Evolutionary conservation across 208 protist species (phyloP).

Genomic region (Trypanosomatidae sp.): DNA sequence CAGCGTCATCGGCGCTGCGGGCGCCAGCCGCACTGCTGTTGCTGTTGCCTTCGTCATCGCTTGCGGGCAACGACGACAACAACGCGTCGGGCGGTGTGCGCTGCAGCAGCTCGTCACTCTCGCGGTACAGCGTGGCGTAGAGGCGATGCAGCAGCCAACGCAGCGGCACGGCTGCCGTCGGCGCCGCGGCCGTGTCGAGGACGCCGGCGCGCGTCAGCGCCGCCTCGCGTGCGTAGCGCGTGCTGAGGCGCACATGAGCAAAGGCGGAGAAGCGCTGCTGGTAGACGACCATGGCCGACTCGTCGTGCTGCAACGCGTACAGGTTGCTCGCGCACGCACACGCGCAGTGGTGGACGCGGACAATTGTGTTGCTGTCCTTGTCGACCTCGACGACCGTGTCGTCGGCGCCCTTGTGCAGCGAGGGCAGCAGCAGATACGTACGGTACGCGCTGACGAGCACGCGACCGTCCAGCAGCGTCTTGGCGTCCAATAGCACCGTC

Average conservation of each 20-base stretch:
- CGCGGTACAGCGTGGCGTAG: too few species aligned
- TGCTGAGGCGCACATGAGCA: conserved; percentile 28
- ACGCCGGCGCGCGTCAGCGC: conserved; percentile 22
- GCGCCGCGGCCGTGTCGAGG: conserved; percentile 3
- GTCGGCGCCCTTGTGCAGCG: conserved; percentile 32
- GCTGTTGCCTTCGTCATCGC: too few species aligned
- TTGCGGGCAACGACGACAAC: too few species aligned
- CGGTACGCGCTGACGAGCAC: conserved; percentile 52
- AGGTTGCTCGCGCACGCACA: conserved; percentile 33
- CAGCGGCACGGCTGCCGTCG: too few species aligned
- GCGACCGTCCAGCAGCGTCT: conserved; percentile 21
- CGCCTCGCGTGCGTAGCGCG: conserved; percentile 22
- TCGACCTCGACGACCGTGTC: conserved; percentile 52
- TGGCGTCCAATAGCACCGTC: conserved; percentile 24
- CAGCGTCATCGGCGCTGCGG: too few species aligned
- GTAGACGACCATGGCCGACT: conserved; percentile 61
- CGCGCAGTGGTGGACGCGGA: conserved; percentile 61
- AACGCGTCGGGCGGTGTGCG: too few species aligned
- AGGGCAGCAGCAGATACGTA: conserved; percentile 39
- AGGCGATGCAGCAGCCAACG: conserved; percentile 53
- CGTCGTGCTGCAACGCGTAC: conserved; percentile 56
- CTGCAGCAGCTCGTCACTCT: too few species aligned
- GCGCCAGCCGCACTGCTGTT: too few species aligned
- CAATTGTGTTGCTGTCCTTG: conserved; percentile 30
- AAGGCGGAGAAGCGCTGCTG: conserved; percentile 71